Percentiles rank a stretch among this genome's conserved stretches.
These are phyloP conservation scores for Malania oleifera DNA, from an alignment of 164 flowering plant species.

Conservation along the genomic window DNA sequence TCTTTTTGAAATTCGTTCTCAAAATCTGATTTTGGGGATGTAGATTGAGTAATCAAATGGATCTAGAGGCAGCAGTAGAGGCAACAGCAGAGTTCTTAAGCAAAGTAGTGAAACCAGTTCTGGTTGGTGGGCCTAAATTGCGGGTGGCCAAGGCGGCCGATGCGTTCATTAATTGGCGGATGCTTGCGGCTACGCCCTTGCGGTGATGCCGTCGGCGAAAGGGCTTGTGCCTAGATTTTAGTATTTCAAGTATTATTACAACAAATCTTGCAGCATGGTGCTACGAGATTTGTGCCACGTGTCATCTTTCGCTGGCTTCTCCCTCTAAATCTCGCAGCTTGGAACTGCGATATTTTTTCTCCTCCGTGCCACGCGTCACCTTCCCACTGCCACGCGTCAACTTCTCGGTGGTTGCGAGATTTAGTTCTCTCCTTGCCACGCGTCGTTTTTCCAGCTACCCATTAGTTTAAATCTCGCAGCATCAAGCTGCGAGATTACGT, in stretches of 20 bases:
- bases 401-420: too few relatives aligned
- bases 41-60: conserved; percentile 66
- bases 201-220: conserved; percentile 85
- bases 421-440: too few relatives aligned
- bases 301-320: too few relatives aligned
- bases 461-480: too few relatives aligned
- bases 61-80: conserved; percentile 78
- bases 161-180: conserved; percentile 71
- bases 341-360: conserved; percentile 83
- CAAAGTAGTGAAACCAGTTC: conserved; percentile 87
- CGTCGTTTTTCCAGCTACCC: too few relatives aligned
- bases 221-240: conserved; percentile 76
- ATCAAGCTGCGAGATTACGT: too few relatives aligned
- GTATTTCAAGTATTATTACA: too few relatives aligned
- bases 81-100: conserved; percentile 71
- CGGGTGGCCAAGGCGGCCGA: conserved; percentile 58
- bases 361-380: too few relatives aligned
- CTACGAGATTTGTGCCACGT: too few relatives aligned
- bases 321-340: too few relatives aligned
- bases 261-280: too few relatives aligned
- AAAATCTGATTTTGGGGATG: conserved; percentile 13
- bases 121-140: conserved; percentile 78
- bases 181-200: conserved; percentile 66
- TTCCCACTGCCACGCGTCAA: too few relatives aligned
- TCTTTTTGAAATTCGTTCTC: conserved; percentile 17